Base-by-base conservation (phyloP, 306 rosid genomes). In the Cucumis hystrix region DNA sequence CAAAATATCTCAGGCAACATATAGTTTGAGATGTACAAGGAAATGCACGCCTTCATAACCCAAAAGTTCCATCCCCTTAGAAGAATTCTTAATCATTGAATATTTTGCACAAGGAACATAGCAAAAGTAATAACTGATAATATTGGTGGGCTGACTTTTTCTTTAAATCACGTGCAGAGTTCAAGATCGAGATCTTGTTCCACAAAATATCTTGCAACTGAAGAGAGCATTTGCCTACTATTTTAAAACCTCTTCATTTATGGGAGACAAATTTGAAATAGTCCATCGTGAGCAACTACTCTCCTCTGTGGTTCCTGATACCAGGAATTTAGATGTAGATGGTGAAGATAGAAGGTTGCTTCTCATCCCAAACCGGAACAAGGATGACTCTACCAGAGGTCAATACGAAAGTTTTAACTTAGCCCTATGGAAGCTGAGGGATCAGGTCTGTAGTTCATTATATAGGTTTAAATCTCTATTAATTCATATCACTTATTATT, bases 361-460 rank as follows among this genome's bases (percentile, higher is more conserved):
- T 78, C 79, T 81, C 2, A 85, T 93, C 82, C 92, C 94, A 64
- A 79, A 61, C 14, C 90, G 86, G 86, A 85, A 71, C 83, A 91
- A 82, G 77, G 94, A 88, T 64, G 96, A 90, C 23, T 84, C 87
- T 73, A 82, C 87, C 2, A 79, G 79, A 81, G 80, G 81, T 80
- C 97, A 83, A 77, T 88, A 86, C 57, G 95, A 84, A 82, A 90
- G 96, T 76, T 83, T 74, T 79, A 67, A 76, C 79, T 81, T 84
- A 71, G 84, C 89, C 25, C 84, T 93, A 10, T 85, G 91, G 92
- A 90, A 87, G 83, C 79, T 91, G 83, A 87, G 98, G 52, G 96
- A 93, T 80, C 89, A 88, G 98, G 98, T 92, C 37, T 76, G n/a
- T 59, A 18, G 49, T n/a, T 79, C 68, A 17, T 37, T 65, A 18